Conservation (phyloP, 2,329 filamentous ascomycete species). For the Alternaria sp. region DNA sequence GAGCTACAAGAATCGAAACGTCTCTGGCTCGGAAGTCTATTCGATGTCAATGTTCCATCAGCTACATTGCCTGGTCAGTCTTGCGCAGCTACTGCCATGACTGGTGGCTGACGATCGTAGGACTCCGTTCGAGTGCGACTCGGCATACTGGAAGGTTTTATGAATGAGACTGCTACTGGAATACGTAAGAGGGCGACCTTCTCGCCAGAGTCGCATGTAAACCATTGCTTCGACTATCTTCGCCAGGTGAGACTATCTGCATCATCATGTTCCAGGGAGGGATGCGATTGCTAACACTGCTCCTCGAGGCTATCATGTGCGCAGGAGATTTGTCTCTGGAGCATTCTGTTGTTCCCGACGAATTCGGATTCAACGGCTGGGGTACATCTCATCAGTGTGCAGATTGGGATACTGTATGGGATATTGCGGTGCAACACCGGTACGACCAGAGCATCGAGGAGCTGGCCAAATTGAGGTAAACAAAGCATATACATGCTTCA, state of each 20-base stretch:
- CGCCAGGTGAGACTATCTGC: not conserved
- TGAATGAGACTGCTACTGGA: not conserved
- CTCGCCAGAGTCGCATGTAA: conserved; percentile 2
- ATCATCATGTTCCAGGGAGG: not conserved
- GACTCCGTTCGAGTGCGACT: conserved; percentile 3
- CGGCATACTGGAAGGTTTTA: conserved; percentile 2
- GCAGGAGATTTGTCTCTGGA: conserved; percentile 6
- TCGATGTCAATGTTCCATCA: conserved; percentile 12
- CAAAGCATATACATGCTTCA: not conserved
- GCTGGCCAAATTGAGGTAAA: not conserved
- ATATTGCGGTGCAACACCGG: not conserved
- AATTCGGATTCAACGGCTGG: conserved; percentile 10
- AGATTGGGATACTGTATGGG: conserved; percentile 5
- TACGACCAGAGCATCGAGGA: not conserved
- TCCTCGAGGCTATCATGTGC: conserved; percentile 4
- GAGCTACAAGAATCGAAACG: conserved; percentile 10
- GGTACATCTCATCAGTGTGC: conserved; percentile 6
- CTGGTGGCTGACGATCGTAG: not conserved
- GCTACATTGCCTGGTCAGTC: conserved; percentile 8
- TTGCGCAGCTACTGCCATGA: not conserved
- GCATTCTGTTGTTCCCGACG: conserved; percentile 1
- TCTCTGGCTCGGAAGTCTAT: conserved; percentile 5
- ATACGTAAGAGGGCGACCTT: not conserved
- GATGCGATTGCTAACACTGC: not conserved
- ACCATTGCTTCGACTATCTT: conserved; percentile 12